A percentile compares a stretch with the other conserved stretches of the same genome.
Conservation (phyloP, 768 basidiomycete species). For the Amanita molliuscula region DNA sequence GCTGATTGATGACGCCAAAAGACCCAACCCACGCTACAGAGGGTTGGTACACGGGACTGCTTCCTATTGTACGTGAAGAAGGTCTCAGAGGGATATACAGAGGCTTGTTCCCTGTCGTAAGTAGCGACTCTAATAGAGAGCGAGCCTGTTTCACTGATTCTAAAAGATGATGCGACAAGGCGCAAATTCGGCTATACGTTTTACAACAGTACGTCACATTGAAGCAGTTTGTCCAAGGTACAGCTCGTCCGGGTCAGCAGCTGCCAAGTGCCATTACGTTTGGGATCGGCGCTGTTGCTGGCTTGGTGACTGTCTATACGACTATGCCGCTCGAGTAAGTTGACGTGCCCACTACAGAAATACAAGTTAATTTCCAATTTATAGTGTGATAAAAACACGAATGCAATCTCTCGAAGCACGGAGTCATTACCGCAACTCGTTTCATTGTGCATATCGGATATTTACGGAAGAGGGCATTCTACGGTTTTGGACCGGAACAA, state of each 20-base stretch:
- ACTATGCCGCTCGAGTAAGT: constrained; percentile 79
- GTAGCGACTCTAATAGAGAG: constrained; percentile 17
- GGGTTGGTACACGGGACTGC: constrained; percentile 81
- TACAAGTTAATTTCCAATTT: background rate
- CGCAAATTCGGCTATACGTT: constrained; percentile 93
- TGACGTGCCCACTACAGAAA: background rate
- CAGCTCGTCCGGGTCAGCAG: constrained; percentile 64
- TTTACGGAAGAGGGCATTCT: constrained; percentile 86
- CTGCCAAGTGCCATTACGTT: constrained; percentile 87
- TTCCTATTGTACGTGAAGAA: constrained; percentile 74
- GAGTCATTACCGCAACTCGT: constrained; percentile 81
- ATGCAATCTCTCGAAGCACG: constrained; percentile 91
- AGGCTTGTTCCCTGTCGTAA: constrained; percentile 87
- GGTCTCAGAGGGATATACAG: constrained; percentile 81
- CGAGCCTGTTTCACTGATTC: background rate
- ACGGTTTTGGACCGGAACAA: constrained; percentile 97
- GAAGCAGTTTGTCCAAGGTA: constrained; percentile 88
- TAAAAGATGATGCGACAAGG: constrained; percentile 92
- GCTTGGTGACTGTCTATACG: constrained; percentile 88
- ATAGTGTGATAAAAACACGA: constrained; percentile 90
- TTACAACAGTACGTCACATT: constrained; percentile 94
- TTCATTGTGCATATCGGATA: constrained; percentile 93
- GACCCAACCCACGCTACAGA: constrained; percentile 73
- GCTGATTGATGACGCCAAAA: constrained; percentile 89
- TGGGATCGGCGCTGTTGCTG: constrained; percentile 88